Evolutionary conservation across 2,329 filamentous ascomycete genomes (phyloP).

Genomic region (Cladosporium sp.): DNA sequence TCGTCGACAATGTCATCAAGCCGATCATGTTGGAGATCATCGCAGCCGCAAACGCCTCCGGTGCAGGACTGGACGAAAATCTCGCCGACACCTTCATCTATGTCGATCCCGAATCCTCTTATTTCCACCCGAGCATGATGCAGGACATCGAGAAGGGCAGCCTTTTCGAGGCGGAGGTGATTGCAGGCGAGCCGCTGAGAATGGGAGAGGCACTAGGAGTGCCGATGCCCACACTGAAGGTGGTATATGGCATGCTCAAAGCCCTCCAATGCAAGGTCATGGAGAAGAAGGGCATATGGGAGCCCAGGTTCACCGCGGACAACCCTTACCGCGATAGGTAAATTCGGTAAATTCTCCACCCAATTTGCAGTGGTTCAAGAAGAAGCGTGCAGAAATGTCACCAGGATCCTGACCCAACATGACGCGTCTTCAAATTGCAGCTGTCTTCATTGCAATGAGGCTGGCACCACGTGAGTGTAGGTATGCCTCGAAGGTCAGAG

Average conservation of each 20-base stretch:
- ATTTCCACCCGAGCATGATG: constrained; percentile 49
- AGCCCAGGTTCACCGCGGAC: constrained; percentile 18
- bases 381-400: constrained; percentile 50
- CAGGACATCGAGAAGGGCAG: constrained; percentile 51
- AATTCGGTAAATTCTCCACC: constrained; percentile 30
- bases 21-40: constrained; percentile 51
- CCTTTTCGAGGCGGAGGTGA: constrained; percentile 51
- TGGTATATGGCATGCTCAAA: constrained; percentile 44
- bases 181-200: constrained; percentile 50
- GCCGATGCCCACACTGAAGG: constrained; percentile 43
- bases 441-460: constrained; percentile 33
- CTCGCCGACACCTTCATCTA: constrained; percentile 42
- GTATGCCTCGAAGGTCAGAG: constrained; percentile 38
- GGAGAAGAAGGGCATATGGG: constrained; percentile 39
- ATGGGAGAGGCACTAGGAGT: constrained; percentile 45
- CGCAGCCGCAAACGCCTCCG: constrained; percentile 39
- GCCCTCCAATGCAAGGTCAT: constrained; percentile 42
- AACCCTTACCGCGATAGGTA: constrained; percentile 18
- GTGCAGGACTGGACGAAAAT: constrained; percentile 36
- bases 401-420: constrained; percentile 49
- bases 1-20: constrained; percentile 42
- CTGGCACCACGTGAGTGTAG: constrained; percentile 30
- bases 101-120: constrained; percentile 44
- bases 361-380: constrained; percentile 53
- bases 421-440: constrained; percentile 45